Evolutionary conservation across 306 rosid species (phyloP), one percentile per base, ranked within the genome.

Genomic region (Gleditsia sinensis): DNA sequence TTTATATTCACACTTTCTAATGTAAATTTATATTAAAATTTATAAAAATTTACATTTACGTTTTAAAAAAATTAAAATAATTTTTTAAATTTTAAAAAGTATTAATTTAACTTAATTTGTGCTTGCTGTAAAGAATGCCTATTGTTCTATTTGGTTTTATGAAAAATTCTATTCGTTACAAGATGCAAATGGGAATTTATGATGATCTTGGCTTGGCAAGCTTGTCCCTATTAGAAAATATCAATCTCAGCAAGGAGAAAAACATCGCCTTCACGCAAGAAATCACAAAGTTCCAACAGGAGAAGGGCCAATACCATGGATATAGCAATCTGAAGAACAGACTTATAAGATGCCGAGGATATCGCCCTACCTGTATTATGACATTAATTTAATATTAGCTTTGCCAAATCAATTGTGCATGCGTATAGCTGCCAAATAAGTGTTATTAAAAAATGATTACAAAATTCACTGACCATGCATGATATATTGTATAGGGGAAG

Each of bases 221-320:
- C 83, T 78, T 84, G 53, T 62, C 83, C 78, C 81, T 79, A 62
- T 78, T 42, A 55, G 97, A 88, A 79, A 83, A 84, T 51, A 94
- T 64, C 67, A 92, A 28, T 66, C 92, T 48, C 33, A 90, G 40
- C 79, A 92, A 45, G 57, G 97, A 92, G 62, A 54, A 80, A 59
- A 87, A 83, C n/a, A 95, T 62, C 0, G 92, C 81, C 78, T 75
- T 80, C 46, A 92, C 33, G 76, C 98, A 95, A 10, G 89, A 80
- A 63, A 79, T 57, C 34, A 82, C 62, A 54, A 95, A 75, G 83
- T 90, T 92, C 94, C 98, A 92, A 86, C 99, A 92, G 43, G 99
- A 94, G 40, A 96, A 86, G 7, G 99, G 99, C 98, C 97, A 95
- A 78, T 92, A 95, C 98, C 98, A 90, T 4, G 98, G 99, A 78